Conservation (phyloP, 768 basidiomycete species). For the Trametes villosa region DNA sequence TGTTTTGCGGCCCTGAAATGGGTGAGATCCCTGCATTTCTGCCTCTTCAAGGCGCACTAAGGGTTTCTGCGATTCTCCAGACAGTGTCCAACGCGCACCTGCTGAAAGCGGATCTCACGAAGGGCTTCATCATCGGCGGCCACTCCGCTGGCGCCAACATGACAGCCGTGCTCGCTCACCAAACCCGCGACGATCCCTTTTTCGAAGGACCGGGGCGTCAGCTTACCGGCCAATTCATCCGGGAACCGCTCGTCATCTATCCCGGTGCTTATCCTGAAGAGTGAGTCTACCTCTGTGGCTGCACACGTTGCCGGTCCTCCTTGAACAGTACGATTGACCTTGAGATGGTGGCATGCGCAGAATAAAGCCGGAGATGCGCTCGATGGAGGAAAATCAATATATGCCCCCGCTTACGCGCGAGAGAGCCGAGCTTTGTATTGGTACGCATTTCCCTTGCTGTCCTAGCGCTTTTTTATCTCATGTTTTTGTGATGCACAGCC, state of each 20-base stretch:
- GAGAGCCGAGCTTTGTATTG: background rate
- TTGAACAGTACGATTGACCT: too few species aligned
- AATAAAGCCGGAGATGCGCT: too few species aligned
- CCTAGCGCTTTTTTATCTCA: too few species aligned
- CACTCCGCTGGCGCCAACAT: slow-evolving; percentile 31
- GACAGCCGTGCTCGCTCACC: slow-evolving; percentile 28
- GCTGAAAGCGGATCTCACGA: slow-evolving; percentile 24
- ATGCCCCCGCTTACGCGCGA: too few species aligned
- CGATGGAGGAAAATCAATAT: too few species aligned
- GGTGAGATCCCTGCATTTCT: slow-evolving; percentile 5
- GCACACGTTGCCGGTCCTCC: too few species aligned
- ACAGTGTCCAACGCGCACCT: slow-evolving; percentile 10
- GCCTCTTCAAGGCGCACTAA: background rate
- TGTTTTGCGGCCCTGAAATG: slow-evolving; percentile 30
- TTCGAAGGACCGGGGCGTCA: slow-evolving; percentile 16
- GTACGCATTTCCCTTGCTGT: background rate
- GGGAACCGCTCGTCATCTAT: slow-evolving; percentile 25
- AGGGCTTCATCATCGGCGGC: slow-evolving; percentile 35
- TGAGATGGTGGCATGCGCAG: too few species aligned
- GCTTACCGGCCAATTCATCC: slow-evolving; percentile 33
- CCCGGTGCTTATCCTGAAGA: slow-evolving; percentile 24
- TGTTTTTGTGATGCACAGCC: too few species aligned
- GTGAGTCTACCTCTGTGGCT: too few species aligned
- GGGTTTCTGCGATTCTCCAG: slow-evolving; percentile 6
- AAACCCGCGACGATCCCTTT: slow-evolving; percentile 32